Percentiles rank a stretch among this genome's conserved stretches.
These are phyloP conservation scores for Raphidocelis subcapitata DNA, from an alignment of 139 green algal species.

Conservation along the genomic window DNA sequence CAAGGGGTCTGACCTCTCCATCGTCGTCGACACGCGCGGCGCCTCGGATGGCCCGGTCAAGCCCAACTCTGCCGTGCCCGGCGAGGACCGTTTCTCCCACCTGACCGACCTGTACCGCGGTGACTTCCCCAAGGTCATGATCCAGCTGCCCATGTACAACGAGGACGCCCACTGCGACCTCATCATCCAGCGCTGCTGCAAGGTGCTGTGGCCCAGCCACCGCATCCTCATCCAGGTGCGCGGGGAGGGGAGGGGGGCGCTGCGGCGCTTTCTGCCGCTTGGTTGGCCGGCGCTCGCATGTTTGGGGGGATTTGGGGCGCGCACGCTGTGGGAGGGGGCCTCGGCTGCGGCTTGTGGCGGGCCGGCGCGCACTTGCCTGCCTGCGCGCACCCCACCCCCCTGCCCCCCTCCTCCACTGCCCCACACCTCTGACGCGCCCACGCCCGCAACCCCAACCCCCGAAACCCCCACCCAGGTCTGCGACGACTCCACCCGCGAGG, in stretches of 20 bases:
- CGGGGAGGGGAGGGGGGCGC: too few species aligned
- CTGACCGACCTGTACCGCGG: conserved; percentile 28
- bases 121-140: conserved; percentile 64
- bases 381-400: too few species aligned
- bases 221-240: conserved; percentile 54
- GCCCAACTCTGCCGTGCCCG: neutral
- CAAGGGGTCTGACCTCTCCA: conserved; percentile 15
- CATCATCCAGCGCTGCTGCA: conserved; percentile 53
- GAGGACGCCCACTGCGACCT: conserved; percentile 48
- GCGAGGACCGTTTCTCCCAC: conserved; percentile 15
- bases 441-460: neutral
- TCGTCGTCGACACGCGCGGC: conserved; percentile 22
- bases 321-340: too few species aligned
- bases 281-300: too few species aligned
- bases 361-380: too few species aligned
- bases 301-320: too few species aligned
- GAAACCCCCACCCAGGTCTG: conserved; percentile 46
- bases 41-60: too few species aligned
- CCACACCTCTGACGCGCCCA: too few species aligned
- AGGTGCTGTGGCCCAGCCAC: conserved; percentile 49
- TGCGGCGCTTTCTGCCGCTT: too few species aligned
- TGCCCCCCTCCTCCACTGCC: too few species aligned
- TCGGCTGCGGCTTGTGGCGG: too few species aligned
- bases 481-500: conserved; percentile 57
- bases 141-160: conserved; percentile 75